Conservation (phyloP, 257 asterid species). For the Solanum chaucha region DNA sequence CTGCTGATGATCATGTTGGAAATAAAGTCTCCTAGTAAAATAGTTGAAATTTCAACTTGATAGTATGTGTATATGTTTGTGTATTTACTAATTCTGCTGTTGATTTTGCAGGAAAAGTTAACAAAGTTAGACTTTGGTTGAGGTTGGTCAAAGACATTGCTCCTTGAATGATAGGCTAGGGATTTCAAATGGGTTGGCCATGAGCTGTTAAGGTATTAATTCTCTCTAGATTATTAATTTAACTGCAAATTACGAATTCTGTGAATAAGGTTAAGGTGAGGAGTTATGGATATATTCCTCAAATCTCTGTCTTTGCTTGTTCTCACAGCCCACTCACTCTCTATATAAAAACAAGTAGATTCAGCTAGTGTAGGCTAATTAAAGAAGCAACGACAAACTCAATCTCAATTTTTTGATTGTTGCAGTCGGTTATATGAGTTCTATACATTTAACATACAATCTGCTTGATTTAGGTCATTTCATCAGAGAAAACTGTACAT, state of each 20-base stretch:
- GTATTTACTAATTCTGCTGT: not conserved
- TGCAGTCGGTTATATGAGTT: not conserved
- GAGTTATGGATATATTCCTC: not conserved
- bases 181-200: not conserved
- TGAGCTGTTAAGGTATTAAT: not conserved
- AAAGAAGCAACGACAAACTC: not conserved
- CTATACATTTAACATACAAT: not conserved
- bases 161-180: not conserved
- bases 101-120: not conserved
- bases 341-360: not conserved
- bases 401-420: not conserved
- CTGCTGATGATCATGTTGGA: not conserved
- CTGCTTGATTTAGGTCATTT: not conserved
- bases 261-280: not conserved
- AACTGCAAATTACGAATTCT: not conserved
- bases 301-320: not conserved
- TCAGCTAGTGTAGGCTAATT: not conserved
- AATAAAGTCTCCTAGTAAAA: not conserved
- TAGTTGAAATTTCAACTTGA: not conserved
- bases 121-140: not conserved
- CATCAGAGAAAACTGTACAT: not conserved
- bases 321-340: not conserved
- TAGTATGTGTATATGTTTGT: not conserved
- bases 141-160: not conserved
- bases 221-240: not conserved